Evolutionary conservation across 129 eudicot species (phyloP), one percentile per base, ranked within the genome.

Genomic region (Arctium minus): DNA sequence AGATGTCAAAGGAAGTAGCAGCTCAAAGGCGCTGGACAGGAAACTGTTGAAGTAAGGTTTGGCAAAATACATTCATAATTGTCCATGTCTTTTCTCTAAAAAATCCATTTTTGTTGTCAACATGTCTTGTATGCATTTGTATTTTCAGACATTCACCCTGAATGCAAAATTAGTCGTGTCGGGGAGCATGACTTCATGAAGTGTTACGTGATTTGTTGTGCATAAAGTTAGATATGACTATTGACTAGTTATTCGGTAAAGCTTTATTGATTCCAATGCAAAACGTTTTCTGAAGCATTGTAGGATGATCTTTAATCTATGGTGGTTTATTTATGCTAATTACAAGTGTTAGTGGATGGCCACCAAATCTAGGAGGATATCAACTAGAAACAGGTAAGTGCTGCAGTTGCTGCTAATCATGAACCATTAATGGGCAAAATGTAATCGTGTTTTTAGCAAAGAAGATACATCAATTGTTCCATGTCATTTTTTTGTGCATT

Each of bases 131-230:
- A 76, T 70, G 60, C 32, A 29, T 56, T 35, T 84, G 5, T 74
- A 62, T 44, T 72, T 78, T 68, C 90, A 95, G 99, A 95, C 93
- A 86, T 95, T 95, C 73, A 80, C 87, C 72, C 76, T 95, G 84
- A 93, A 95, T 62, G 80, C 97, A 67, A 92, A 92, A 86, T 81
- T 95, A 79, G 99, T 97, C 64, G 82, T 92, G 85, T 90, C 97
- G 30, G 99, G 92, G 72, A 95, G 99, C 92, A 95, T 95, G 99
- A 95, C 97, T 22, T 29, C 99, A 95, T 86, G 99, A 95, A 72
- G 99, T 95, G 40, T 88, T 95, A 17, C 97, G 99, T 33, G 99
- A 95, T 87, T 82, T 95, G 74, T 82, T 95, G 83, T 97, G 97
- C 75, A 82, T 95, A 77, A 95, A 95, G 88, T 60, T 90, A 85